These are phyloP conservation scores for Neofusicoccum sp. DNA, from an alignment of 2,329 filamentous ascomycete species.

Conservation along the genomic window DNA sequence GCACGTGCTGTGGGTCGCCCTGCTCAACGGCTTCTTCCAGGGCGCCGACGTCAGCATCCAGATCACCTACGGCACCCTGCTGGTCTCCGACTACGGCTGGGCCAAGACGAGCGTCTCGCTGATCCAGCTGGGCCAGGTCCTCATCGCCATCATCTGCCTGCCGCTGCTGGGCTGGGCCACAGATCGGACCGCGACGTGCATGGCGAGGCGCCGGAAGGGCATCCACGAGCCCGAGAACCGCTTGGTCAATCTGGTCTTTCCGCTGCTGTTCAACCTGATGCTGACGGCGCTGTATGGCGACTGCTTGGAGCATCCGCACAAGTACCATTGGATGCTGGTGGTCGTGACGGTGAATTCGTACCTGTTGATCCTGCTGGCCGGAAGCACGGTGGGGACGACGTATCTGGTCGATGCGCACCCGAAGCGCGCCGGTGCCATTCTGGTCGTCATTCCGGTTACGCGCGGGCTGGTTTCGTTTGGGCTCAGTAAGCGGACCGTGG, in stretches of 20 bases:
- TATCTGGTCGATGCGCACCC: slow-evolving; percentile 19
- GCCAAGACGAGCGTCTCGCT: slow-evolving; percentile 22
- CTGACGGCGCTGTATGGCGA: slow-evolving; percentile 24
- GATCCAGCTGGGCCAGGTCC: slow-evolving; percentile 30
- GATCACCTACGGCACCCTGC: slow-evolving; percentile 25
- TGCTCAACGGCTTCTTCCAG: slow-evolving; percentile 21
- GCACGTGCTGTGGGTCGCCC: slow-evolving; percentile 26
- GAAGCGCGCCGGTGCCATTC: slow-evolving; percentile 19
- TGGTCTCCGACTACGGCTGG: slow-evolving; percentile 26
- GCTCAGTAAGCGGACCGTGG: slow-evolving; percentile 18
- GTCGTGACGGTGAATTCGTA: slow-evolving; percentile 19
- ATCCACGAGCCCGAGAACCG: slow-evolving; percentile 42
- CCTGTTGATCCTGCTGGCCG: slow-evolving; percentile 18
- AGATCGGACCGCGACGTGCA: slow-evolving; percentile 34
- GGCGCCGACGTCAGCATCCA: slow-evolving; percentile 27
- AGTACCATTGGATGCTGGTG: slow-evolving; percentile 19
- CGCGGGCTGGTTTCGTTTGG: slow-evolving; percentile 19
- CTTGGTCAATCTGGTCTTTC: slow-evolving; percentile 39
- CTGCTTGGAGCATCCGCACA: slow-evolving; percentile 17
- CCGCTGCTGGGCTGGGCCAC: slow-evolving; percentile 28
- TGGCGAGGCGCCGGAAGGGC: slow-evolving; percentile 34
- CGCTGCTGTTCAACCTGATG: slow-evolving; percentile 34
- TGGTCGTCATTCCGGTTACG: slow-evolving; percentile 21
- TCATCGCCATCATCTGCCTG: slow-evolving; percentile 30
- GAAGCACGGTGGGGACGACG: slow-evolving; percentile 19